Percentiles rank a stretch among this genome's conserved stretches.
phyloP scores from a whole-genome alignment of 169 alveolate species.

The Plasmodium knowlesi region DNA sequence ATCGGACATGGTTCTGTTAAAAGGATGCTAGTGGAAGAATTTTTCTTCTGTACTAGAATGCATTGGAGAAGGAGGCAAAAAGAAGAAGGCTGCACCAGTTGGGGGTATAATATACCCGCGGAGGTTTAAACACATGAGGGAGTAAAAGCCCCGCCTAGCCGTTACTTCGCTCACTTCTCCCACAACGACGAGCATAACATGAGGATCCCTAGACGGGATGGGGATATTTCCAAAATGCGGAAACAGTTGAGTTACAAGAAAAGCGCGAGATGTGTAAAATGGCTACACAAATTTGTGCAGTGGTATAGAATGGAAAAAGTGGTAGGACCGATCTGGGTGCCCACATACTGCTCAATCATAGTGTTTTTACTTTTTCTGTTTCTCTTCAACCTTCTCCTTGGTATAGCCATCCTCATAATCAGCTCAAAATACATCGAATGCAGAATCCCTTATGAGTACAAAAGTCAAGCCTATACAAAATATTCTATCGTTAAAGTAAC shows the following conservation, averaged over 20 bases:
- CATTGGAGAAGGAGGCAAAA: background rate
- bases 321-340: conserved; percentile 44
- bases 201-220: background rate
- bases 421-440: conserved; percentile 63
- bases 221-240: background rate
- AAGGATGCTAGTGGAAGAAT: background rate
- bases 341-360: conserved; percentile 37
- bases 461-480: conserved; percentile 45
- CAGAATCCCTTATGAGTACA: conserved; percentile 69
- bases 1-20: background rate
- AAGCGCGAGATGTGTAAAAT: conserved; percentile 10
- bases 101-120: background rate
- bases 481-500: conserved; percentile 64
- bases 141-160: background rate
- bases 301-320: conserved; percentile 68
- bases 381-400: conserved; percentile 24
- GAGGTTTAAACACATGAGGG: background rate
- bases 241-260: conserved; percentile 35
- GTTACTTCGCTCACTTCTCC: background rate
- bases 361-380: conserved; percentile 34
- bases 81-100: background rate
- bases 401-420: conserved; percentile 7
- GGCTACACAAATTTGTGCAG: conserved; percentile 35
- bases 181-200: background rate
- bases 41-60: background rate